Conservation (phyloP, 2,329 filamentous ascomycete genomes). For the Fusarium austroafricanum region DNA sequence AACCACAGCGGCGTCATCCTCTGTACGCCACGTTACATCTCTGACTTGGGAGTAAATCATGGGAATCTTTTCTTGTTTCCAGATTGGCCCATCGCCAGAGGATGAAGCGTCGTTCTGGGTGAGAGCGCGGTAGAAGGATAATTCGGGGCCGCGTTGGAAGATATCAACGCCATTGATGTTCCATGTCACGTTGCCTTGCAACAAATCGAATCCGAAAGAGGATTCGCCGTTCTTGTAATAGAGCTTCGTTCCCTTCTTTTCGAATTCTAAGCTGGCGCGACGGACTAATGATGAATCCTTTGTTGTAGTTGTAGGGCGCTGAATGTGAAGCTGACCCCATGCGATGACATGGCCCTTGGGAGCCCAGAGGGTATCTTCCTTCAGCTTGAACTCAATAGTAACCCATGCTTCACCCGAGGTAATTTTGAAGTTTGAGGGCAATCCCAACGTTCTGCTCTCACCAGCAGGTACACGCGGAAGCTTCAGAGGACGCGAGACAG, state of each 20-base stretch:
- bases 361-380: not conserved
- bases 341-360: slow-evolving; percentile 1
- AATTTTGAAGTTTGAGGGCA: fast-evolving
- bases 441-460: not conserved
- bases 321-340: slow-evolving; percentile 23
- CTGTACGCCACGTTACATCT: not conserved
- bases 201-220: not conserved
- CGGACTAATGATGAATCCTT: fast-evolving
- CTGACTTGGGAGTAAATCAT: slow-evolving; percentile 16
- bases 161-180: not conserved
- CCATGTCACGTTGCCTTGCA: slow-evolving; percentile 9
- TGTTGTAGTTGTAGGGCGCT: fast-evolving
- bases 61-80: not conserved
- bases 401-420: not conserved
- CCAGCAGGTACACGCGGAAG: slow-evolving; percentile 3
- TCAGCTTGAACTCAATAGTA: slow-evolving; percentile 10
- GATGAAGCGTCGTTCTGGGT: slow-evolving; percentile 20
- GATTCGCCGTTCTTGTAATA: not conserved
- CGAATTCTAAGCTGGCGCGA: too few species aligned
- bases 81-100: slow-evolving; percentile 3
- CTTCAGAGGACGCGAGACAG: not conserved
- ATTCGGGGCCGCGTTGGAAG: slow-evolving; percentile 14
- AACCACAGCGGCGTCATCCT: fast-evolving
- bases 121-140: slow-evolving; percentile 6
- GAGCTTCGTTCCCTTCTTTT: not conserved